These are phyloP conservation scores for Monotropa hypopitys DNA, from an alignment of 179 eudicot species.

Conservation along the genomic window DNA sequence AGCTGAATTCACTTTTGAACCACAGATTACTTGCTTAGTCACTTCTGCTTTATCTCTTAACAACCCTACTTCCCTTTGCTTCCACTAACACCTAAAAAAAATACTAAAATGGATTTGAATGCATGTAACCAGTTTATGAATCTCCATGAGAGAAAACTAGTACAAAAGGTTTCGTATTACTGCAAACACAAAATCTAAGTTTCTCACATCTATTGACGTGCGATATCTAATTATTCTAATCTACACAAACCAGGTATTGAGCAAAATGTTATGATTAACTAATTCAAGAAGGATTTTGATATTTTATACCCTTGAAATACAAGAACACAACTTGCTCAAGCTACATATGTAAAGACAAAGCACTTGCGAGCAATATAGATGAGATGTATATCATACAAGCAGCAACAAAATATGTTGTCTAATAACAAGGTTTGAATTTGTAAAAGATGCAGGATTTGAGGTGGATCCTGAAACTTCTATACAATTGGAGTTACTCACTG, in stretches of 20 bases:
- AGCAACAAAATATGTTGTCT: not conserved
- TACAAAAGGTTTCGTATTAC: not conserved
- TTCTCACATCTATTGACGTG: not conserved
- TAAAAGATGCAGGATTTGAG: not conserved
- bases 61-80: not conserved
- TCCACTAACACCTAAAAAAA: not conserved
- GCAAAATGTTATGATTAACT: not conserved
- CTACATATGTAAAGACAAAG: not conserved
- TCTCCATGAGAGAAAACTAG: not conserved
- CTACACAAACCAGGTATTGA: not conserved
- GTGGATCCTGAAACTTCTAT: not conserved
- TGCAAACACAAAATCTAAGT: not conserved
- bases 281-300: not conserved
- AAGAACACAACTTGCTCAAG: not conserved
- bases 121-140: not conserved
- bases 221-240: not conserved
- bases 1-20: not conserved
- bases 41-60: not conserved
- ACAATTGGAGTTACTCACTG: not conserved
- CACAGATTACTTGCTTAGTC: not conserved
- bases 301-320: not conserved
- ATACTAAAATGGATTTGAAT: not conserved
- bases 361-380: not conserved
- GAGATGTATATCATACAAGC: not conserved
- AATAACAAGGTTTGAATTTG: not conserved